Evolutionary conservation across 768 basidiomycete species (phyloP).

Genomic region (Lactifluus piperatus): DNA sequence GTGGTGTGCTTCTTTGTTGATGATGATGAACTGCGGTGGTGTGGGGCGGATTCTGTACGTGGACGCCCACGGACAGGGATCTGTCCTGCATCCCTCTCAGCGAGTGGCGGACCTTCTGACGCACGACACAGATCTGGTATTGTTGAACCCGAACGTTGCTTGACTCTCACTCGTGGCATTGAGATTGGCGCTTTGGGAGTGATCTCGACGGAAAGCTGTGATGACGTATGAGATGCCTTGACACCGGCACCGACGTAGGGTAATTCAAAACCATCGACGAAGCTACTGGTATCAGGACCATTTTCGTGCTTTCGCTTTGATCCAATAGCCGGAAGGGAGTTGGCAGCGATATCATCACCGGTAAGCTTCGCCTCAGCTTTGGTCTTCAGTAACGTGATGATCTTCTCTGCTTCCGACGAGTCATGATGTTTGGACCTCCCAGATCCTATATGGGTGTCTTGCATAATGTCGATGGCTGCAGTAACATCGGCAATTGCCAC

Average conservation of each 20-base stretch:
- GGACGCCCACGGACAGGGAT: constrained; percentile 15
- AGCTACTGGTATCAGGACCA: constrained; percentile 27
- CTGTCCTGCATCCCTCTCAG: constrained; percentile 3
- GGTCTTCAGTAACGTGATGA: constrained; percentile 14
- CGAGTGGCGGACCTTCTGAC: neutral
- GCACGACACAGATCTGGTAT: neutral
- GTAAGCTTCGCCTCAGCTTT: constrained; percentile 32
- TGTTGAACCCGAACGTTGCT: constrained; percentile 1
- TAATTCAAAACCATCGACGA: constrained; percentile 30
- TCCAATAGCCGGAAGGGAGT: constrained; percentile 24
- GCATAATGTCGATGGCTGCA: constrained; percentile 38
- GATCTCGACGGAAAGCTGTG: neutral
- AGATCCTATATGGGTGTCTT: constrained; percentile 23
- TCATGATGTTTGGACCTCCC: constrained; percentile 28
- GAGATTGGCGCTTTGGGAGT: constrained; percentile 1
- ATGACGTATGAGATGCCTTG: constrained; percentile 1
- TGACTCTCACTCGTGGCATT: neutral
- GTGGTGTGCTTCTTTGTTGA: constrained; percentile 6
- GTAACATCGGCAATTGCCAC: constrained; percentile 40
- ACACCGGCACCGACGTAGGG: constrained; percentile 36
- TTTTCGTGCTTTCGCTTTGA: constrained; percentile 39
- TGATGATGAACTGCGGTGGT: constrained; percentile 2
- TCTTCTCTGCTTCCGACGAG: constrained; percentile 25
- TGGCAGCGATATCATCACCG: constrained; percentile 14
- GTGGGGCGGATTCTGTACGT: constrained; percentile 3